Base-by-base conservation (phyloP, 441 rosid genomes). In the Metrosideros polymorpha region DNA sequence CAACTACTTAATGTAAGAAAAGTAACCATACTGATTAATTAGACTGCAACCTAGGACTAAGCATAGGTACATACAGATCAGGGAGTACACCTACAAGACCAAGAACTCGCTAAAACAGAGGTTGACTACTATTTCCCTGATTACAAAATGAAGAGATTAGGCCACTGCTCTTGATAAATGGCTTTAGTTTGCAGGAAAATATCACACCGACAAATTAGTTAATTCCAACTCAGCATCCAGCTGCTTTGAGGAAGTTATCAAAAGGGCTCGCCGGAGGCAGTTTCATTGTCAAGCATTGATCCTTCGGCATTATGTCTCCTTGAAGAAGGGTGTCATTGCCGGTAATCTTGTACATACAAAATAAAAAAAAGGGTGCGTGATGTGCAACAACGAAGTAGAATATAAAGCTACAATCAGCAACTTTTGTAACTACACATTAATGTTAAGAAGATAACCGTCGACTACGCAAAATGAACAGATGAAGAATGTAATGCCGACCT, bases 261-360 rank as follows among this genome's bases (percentile, higher is more conserved):
- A 93, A 98, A 76, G 99, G 99, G 89, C 99, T 96, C 9, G 99
- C 96, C 18, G 99, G 98, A 27, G 99, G 99, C 56, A 96, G 90
- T 89, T 96, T 95, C 95, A 96, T 93, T 24, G 91, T 90, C 85
- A 91, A 87, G 90, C 95, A 88, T 49, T 93, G 87, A 83, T 95
- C 98, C 86, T 47, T 89, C 18, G 83, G 61, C 85, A 87, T 59
- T 71, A 35, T 77, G 43, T 77, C 88, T 85, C 90, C 94, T 83
- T 86, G 86, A 25, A 56, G 51, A 30, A 25, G 32, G 25, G 52
- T 59, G 9, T 25, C 61, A 15, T 29, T 87, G n/a, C 87, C 86
- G 3, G 83, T 76, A 30, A 82, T 85, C 84, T 89, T 86, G 95
- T 89, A 85, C 84, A 86, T 22, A 19, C 51, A 85, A 5, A 30